A percentile compares a stretch with the other conserved stretches of the same genome.
phyloP scores from a whole-genome alignment of 352 stramenopile species.

The Globisporangium irregulare region DNA sequence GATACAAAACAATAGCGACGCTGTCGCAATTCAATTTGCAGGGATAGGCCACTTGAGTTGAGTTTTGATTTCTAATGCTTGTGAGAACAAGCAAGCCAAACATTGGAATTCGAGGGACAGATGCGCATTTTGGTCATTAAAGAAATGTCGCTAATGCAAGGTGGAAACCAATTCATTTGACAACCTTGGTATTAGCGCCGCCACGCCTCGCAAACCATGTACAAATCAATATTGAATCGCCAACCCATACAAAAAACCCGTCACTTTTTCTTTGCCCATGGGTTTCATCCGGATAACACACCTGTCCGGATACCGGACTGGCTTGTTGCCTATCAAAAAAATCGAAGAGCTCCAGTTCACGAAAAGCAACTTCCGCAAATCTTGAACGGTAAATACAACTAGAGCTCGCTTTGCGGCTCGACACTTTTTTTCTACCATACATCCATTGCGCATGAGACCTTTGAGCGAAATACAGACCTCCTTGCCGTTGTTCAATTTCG shows the following conservation, averaged over 20 bases:
- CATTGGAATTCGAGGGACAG: too few relatives aligned
- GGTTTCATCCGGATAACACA: slow-evolving; percentile 14
- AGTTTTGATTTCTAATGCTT: too few relatives aligned
- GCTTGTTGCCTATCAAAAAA: slow-evolving; percentile 20
- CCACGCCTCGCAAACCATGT: not conserved
- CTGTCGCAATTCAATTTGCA: not conserved
- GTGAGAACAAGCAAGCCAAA: too few relatives aligned
- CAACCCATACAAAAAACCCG: slow-evolving; percentile 19
- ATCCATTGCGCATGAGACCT: not conserved
- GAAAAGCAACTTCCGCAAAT: slow-evolving; percentile 5
- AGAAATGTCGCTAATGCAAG: too few relatives aligned
- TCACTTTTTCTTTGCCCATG: not conserved
- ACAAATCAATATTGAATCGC: not conserved
- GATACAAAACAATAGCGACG: too few relatives aligned
- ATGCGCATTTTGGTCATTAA: too few relatives aligned
- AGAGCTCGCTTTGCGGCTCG: not conserved
- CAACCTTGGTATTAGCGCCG: not conserved
- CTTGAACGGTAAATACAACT: not conserved
- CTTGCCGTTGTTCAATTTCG: not conserved
- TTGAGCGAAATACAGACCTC: not conserved
- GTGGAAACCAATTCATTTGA: not conserved
- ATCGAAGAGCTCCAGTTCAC: slow-evolving; percentile 4
- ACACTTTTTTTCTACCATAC: slow-evolving; percentile 1
- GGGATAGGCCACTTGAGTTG: too few relatives aligned
- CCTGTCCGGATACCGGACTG: slow-evolving; percentile 17